Evolutionary conservation across 2,329 filamentous ascomycete species (phyloP).

Genomic region (Pestalotiopsis sp.): DNA sequence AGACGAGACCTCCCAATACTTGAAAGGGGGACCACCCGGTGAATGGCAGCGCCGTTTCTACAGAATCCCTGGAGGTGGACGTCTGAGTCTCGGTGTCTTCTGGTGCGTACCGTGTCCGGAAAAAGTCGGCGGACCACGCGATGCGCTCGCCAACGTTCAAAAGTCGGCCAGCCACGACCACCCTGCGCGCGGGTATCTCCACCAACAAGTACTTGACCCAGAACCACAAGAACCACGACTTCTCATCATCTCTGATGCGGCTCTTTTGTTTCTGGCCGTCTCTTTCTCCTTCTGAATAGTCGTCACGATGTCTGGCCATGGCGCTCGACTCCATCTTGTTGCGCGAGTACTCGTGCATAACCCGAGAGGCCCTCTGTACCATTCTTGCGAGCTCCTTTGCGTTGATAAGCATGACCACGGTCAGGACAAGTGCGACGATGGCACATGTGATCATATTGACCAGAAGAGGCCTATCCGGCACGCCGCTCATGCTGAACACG

Average conservation of each 20-base stretch:
- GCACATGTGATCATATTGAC: conserved; percentile 17
- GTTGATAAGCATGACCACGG: conserved; percentile 9
- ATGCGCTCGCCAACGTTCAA: background rate
- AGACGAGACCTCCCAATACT: background rate
- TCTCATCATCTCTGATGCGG: background rate
- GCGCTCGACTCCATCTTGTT: background rate
- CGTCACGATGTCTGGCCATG: background rate
- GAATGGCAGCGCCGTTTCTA: background rate
- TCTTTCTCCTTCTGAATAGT: background rate
- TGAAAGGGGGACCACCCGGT: background rate
- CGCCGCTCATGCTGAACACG: conserved; percentile 31
- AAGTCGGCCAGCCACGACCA: background rate
- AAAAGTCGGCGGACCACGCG: too few relatives aligned
- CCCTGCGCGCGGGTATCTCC: background rate
- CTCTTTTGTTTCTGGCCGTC: background rate
- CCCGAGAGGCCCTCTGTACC: background rate
- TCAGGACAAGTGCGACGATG: conserved; percentile 10
- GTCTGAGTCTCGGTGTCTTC: background rate
- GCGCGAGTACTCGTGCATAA: background rate
- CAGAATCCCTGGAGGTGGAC: background rate
- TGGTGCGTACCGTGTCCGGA: background rate
- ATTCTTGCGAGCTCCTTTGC: background rate
- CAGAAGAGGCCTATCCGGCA: conserved; percentile 19
- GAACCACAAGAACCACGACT: background rate
- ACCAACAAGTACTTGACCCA: background rate